Evolutionary conservation across 1,284 basidiomycete species (phyloP).

Genomic region (Leccinum laetum): DNA sequence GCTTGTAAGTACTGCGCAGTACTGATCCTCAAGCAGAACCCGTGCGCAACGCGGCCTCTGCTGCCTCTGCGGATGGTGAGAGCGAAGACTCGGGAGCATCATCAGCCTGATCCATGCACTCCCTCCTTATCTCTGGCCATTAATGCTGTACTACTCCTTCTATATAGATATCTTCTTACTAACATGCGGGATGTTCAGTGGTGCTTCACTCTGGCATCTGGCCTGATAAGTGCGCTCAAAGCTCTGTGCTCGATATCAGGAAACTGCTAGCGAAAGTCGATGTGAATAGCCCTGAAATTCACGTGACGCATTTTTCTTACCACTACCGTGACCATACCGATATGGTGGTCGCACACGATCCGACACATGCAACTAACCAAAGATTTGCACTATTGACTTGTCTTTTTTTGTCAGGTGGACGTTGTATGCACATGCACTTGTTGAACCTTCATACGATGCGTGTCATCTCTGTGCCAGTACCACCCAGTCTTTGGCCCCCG

Average conservation of each 20-base stretch:
- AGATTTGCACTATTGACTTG: slow-evolving; percentile 3
- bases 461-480: slow-evolving; percentile 1
- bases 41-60: slow-evolving; percentile 43
- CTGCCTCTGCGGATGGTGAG: slow-evolving; percentile 58
- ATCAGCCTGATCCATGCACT: slow-evolving; percentile 36
- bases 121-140: slow-evolving; percentile 29
- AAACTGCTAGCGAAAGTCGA: slow-evolving; percentile 1
- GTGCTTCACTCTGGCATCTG: slow-evolving; percentile 16
- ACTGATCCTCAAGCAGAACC: slow-evolving; percentile 48
- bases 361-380: slow-evolving; percentile 13
- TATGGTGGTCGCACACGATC: slow-evolving; percentile 4
- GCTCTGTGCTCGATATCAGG: slow-evolving; percentile 14
- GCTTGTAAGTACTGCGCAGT: slow-evolving; percentile 10
- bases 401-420: slow-evolving; percentile 14
- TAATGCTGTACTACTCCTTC: slow-evolving; percentile 31
- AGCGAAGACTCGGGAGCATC: slow-evolving; percentile 76
- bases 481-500: background rate
- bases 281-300: slow-evolving; percentile 1
- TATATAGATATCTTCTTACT: slow-evolving; percentile 33
- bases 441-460: slow-evolving; percentile 4
- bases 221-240: slow-evolving; percentile 24
- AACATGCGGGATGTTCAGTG: slow-evolving; percentile 23
- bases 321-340: slow-evolving; percentile 7
- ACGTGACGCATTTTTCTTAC: slow-evolving; percentile 18
- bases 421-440: slow-evolving; percentile 16